Conservation (phyloP, 129 eudicot genomes). For the Artemisia tridentata region DNA sequence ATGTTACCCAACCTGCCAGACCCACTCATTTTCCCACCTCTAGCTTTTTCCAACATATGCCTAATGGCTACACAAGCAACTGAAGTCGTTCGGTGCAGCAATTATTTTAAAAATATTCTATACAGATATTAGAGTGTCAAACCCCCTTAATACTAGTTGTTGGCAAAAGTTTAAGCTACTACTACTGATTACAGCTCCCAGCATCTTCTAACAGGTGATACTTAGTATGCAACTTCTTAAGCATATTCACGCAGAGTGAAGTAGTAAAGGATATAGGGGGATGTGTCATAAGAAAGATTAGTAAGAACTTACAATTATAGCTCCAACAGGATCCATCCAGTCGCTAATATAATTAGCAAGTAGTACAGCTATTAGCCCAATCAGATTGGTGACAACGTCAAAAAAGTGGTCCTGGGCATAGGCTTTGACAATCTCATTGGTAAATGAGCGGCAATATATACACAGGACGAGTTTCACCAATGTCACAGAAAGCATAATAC, state of each 20-base stretch:
- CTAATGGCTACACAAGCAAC: background rate
- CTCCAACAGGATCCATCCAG: constrained; percentile 92
- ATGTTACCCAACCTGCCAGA: background rate
- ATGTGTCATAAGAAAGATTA: background rate
- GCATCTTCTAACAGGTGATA: background rate
- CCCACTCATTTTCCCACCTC: background rate
- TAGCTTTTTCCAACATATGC: background rate
- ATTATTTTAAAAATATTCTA: background rate
- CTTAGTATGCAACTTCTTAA: background rate
- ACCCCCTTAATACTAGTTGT: background rate
- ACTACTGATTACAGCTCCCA: background rate
- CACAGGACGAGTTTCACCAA: constrained; percentile 59
- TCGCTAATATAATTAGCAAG: constrained; percentile 70
- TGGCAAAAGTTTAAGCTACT: background rate
- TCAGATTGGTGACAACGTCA: constrained; percentile 81
- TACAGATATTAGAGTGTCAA: background rate
- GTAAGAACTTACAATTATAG: constrained; percentile 60
- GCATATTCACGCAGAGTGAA: background rate
- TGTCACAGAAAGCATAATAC: constrained; percentile 85
- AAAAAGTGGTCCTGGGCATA: constrained; percentile 89
- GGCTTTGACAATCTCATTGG: constrained; percentile 87
- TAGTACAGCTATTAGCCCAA: constrained; percentile 70
- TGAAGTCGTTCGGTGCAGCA: background rate
- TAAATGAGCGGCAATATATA: constrained; percentile 69
- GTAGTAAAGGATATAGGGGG: background rate